These are phyloP conservation scores for Colletotrichum costaricense DNA, from an alignment of 2,329 filamentous ascomycete species.

Conservation along the genomic window DNA sequence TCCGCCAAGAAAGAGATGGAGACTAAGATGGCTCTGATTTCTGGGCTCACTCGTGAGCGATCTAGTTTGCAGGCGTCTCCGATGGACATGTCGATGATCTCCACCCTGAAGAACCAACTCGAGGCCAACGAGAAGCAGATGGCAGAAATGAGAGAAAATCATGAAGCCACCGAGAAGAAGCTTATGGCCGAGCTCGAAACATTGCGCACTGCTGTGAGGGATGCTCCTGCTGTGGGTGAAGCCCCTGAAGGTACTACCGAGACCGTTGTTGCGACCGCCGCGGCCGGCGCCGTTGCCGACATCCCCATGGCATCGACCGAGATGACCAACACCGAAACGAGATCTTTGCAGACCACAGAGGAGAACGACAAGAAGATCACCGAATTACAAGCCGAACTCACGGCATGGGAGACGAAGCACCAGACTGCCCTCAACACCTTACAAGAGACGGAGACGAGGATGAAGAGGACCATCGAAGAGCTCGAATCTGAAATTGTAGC, in stretches of 20 bases:
- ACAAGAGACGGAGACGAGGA: conserved; percentile 76
- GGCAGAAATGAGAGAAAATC: conserved; percentile 75
- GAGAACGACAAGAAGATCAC: conserved; percentile 69
- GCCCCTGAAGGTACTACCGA: conserved; percentile 24
- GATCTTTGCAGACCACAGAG: conserved; percentile 46
- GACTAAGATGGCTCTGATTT: conserved; percentile 94
- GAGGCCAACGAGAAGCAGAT: conserved; percentile 88
- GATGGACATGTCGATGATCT: conserved; percentile 91
- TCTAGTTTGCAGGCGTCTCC: conserved; percentile 87
- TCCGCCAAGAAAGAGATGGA: conserved; percentile 96
- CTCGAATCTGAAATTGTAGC: conserved; percentile 71
- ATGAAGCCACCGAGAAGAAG: conserved; percentile 80
- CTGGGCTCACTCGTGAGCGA: conserved; percentile 90
- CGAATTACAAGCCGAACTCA: conserved; percentile 77
- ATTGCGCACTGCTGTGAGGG: conserved; percentile 67
- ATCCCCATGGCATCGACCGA: conserved; percentile 33
- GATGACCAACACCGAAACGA: conserved; percentile 44
- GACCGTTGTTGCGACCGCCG: conserved; percentile 30
- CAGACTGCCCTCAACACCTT: conserved; percentile 76
- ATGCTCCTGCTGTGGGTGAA: neutral
- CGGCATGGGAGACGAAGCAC: conserved; percentile 82
- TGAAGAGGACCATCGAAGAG: conserved; percentile 77
- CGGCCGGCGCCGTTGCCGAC: conserved; percentile 18
- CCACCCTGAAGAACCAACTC: conserved; percentile 87
- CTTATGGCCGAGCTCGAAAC: conserved; percentile 77